Base-by-base conservation (phyloP, 2,329 filamentous ascomycete species). In the Xylaria sp. region DNA sequence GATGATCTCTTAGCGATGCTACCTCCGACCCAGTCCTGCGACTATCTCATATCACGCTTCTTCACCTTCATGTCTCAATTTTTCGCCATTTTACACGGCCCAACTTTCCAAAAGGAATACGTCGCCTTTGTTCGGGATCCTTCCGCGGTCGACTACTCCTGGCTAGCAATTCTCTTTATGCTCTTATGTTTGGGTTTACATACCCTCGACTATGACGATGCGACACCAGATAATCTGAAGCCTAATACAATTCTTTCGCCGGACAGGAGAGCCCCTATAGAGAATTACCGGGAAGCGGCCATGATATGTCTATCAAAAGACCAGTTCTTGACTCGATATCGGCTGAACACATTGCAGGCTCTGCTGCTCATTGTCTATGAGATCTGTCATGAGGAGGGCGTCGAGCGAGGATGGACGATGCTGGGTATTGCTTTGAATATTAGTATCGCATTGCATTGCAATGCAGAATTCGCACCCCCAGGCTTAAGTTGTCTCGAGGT, bases 381-480 rank as follows among this genome's bases (percentile, higher is more conserved):
- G 57, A 58, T 69, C 34, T 65, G 66, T 20, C 66, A 69, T 18
- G 58, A 62, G 20, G 67, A 69, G 52, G 67, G 67, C 20, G 67
- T 69, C 32, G 67, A 69, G 46, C 57, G 25, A 12, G 67, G 63
- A 23, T 69, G 67, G 67, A 69, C 67, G 5, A 64, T 69, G 12
- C 52, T 66, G 9, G 67, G 67, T 5, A 60, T 69, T 23, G 67
- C 67, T 1, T 54, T 69, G 52, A 69, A 69, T 28, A 66, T 69
- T 48, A 62, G 63, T 39, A 69, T 69, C 18, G 67, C 67, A n/a
- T 39, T 69, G 34, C 67, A 69, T 51, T 69, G 67, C 46, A 69
- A 69, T 41, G 57, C 59, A 4, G 67, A 69, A 32, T 46, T 64
- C 18, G 44, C 37, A 1, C 63, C 63, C 15, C 58, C 58, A 4